Conservation (phyloP, 352 stramenopile genomes). For the Discostella stelligera region DNA sequence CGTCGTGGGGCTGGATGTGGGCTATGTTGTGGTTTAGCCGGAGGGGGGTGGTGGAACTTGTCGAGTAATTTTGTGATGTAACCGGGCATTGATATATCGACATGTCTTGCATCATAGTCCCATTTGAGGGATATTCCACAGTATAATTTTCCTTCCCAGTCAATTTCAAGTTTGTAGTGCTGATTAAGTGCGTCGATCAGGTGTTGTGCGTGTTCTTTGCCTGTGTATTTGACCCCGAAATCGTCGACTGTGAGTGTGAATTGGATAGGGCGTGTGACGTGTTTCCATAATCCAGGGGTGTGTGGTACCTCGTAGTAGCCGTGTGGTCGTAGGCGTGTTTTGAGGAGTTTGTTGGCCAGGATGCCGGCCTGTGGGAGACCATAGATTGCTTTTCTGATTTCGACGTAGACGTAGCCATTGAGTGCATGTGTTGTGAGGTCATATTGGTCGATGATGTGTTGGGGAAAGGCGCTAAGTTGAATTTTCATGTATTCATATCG, state of each 20-base stretch:
- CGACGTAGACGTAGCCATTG: conserved; percentile 20
- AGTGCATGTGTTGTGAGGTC: conserved; percentile 9
- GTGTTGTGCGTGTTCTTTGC: conserved; percentile 19
- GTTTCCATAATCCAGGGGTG: conserved; percentile 47
- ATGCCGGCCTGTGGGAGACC: too few species aligned
- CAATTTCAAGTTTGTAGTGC: conserved; percentile 20
- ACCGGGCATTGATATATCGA: too few species aligned
- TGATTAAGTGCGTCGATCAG: background rate
- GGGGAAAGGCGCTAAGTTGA: conserved; percentile 6
- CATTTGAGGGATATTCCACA: too few species aligned
- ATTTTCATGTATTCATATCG: conserved; percentile 33
- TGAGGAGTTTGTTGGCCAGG: conserved; percentile 26
- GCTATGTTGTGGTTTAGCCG: conserved; percentile 13
- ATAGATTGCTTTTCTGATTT: background rate
- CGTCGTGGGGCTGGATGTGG: background rate
- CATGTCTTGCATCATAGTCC: too few species aligned
- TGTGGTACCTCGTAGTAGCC: conserved; percentile 18
- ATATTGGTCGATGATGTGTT: too few species aligned
- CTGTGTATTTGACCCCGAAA: conserved; percentile 47
- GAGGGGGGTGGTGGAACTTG: conserved; percentile 25
- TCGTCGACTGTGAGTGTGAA: conserved; percentile 54
- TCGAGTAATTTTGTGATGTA: background rate
- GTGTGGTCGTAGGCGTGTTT: conserved; percentile 1
- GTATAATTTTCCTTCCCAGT: too few species aligned
- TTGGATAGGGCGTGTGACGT: conserved; percentile 3